These are phyloP conservation scores for Paecilomyces niveus DNA, from an alignment of 2,329 filamentous ascomycete species.

Conservation along the genomic window DNA sequence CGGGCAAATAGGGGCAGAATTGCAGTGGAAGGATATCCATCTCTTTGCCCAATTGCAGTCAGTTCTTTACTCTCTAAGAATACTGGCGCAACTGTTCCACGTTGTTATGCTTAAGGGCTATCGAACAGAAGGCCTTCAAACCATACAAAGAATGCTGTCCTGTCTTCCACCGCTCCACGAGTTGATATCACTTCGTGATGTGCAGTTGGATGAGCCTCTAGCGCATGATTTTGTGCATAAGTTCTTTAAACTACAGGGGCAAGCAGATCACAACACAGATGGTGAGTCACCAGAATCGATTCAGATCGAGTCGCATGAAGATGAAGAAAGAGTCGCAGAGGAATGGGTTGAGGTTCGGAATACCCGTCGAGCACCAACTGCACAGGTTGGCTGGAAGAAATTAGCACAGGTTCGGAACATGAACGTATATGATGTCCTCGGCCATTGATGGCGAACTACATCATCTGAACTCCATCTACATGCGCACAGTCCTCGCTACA, in stretches of 20 bases:
- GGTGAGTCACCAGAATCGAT: not conserved
- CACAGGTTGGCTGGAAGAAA: not conserved
- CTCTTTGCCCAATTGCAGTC: slow-evolving; percentile 55
- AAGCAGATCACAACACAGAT: not conserved
- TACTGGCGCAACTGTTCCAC: slow-evolving; percentile 47
- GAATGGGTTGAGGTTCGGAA: not conserved
- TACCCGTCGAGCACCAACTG: not conserved
- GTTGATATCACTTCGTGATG: slow-evolving; percentile 19
- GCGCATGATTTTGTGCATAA: not conserved
- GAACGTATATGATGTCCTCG: not conserved
- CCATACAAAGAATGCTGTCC: slow-evolving; percentile 14
- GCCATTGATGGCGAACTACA: not conserved
- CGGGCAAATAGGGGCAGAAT: slow-evolving; percentile 21
- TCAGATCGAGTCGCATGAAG: not conserved
- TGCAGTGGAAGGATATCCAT: slow-evolving; percentile 55
- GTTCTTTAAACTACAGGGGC: not conserved
- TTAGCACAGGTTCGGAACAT: not conserved
- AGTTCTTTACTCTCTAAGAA: slow-evolving; percentile 55
- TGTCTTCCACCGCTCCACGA: slow-evolving; percentile 21
- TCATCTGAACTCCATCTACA: not conserved
- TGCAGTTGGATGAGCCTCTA: slow-evolving; percentile 4
- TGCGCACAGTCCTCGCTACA: not conserved
- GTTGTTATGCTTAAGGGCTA: slow-evolving; percentile 6
- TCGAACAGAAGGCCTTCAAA: not conserved
- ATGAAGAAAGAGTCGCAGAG: not conserved